Conservation (phyloP, 2,329 filamentous ascomycete species). For the Colletotrichum brevisporum region DNA sequence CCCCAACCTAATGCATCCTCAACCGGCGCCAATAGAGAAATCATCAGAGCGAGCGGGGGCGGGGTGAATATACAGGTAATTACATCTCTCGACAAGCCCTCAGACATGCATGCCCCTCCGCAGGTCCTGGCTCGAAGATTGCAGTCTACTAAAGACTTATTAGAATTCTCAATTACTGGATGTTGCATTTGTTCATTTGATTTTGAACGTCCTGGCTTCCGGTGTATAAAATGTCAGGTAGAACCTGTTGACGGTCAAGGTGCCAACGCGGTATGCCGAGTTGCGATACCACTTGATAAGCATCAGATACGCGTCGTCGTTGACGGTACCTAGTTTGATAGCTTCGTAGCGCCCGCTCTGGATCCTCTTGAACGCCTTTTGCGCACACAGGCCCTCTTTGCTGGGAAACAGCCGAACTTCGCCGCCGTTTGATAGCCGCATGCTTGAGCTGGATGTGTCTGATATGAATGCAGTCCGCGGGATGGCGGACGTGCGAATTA, state of each 20-base stretch:
- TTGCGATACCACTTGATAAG: slow-evolving; percentile 28
- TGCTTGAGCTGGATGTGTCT: slow-evolving; percentile 6
- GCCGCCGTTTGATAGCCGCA: slow-evolving; percentile 21
- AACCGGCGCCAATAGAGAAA: too few relatives aligned
- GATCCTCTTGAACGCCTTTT: slow-evolving; percentile 16
- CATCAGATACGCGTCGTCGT: slow-evolving; percentile 25
- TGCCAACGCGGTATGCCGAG: slow-evolving; percentile 10
- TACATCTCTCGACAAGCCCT: not conserved
- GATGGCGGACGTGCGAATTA: slow-evolving; percentile 10
- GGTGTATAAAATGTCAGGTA: slow-evolving; percentile 15
- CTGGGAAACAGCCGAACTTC: slow-evolving; percentile 18
- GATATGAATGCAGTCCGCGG: slow-evolving; percentile 22
- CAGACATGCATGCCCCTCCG: slow-evolving; percentile 13
- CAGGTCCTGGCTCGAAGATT: not conserved
- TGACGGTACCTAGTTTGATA: slow-evolving; percentile 10
- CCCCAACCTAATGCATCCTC: too few relatives aligned
- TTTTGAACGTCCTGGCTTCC: slow-evolving; percentile 5
- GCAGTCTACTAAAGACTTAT: too few relatives aligned
- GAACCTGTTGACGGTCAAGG: slow-evolving; percentile 13
- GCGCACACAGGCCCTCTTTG: slow-evolving; percentile 18
- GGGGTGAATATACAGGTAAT: not conserved
- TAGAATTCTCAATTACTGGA: too few relatives aligned
- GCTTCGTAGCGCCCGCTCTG: slow-evolving; percentile 26
- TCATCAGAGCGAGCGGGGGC: too few relatives aligned
- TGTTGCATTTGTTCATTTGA: slow-evolving; percentile 1